A percentile compares a stretch with the other conserved stretches of the same genome.
Conservation (phyloP, 1,139 yeast genomes). For the Meyerozyma athensensis region DNA sequence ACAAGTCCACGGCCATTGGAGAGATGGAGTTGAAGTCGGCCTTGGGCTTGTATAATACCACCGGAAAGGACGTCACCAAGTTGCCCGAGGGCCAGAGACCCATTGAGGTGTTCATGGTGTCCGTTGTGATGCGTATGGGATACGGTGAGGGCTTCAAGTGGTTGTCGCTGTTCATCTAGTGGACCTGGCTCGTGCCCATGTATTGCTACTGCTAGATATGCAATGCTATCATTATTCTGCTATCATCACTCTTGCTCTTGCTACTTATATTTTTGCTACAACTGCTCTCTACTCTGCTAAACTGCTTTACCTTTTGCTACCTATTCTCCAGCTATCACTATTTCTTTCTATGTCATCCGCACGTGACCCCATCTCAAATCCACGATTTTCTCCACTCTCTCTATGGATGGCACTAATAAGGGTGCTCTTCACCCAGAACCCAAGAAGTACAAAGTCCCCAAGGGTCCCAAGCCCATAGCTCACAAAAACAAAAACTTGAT, state of each 20-base stretch:
- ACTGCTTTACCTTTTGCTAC: neutral
- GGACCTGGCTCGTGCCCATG: too few species aligned
- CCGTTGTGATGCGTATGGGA: slow-evolving; percentile 95
- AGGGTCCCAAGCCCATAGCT: slow-evolving; percentile 86
- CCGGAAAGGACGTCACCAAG: slow-evolving; percentile 76
- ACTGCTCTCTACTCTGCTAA: neutral
- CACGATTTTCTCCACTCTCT: neutral
- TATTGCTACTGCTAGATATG: neutral
- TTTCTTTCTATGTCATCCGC: neutral
- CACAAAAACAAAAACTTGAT: slow-evolving; percentile 78
- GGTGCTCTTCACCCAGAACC: slow-evolving; percentile 44
- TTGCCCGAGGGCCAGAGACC: slow-evolving; percentile 81
- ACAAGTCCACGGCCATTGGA: slow-evolving; percentile 87
- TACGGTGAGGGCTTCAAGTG: slow-evolving; percentile 95
- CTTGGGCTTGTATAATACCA: slow-evolving; percentile 72
- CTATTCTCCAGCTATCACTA: neutral
- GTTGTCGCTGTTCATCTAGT: slow-evolving; percentile 91
- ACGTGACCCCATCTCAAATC: slow-evolving; percentile 3
- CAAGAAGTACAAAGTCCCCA: slow-evolving; percentile 62
- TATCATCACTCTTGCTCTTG: too few species aligned
- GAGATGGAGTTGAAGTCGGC: slow-evolving; percentile 94
- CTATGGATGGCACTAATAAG: slow-evolving; percentile 27
- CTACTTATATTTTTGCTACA: neutral
- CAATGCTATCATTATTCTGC: too few species aligned
- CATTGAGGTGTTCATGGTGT: slow-evolving; percentile 94